Conservation (phyloP, 768 basidiomycete species). For the Boletus vermiculosoides region DNA sequence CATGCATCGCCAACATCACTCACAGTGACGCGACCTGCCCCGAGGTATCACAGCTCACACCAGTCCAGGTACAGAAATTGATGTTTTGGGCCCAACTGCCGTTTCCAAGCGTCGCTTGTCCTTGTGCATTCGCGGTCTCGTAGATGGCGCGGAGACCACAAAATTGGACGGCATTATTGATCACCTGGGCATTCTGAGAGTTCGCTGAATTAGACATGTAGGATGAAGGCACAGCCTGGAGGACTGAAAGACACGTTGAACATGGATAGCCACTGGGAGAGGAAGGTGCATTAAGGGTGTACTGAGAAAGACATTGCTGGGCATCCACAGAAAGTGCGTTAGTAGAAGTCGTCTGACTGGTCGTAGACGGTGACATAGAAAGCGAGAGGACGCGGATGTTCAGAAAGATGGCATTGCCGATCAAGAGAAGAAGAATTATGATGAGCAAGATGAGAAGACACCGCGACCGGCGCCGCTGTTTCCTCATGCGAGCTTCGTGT, state of each 20-base stretch:
- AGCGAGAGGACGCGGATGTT: constrained; percentile 35
- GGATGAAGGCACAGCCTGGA: constrained; percentile 40
- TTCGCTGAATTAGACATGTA: constrained; percentile 30
- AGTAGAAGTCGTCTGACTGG: constrained; percentile 24
- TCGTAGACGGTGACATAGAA: constrained; percentile 10
- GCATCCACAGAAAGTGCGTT: constrained; percentile 38
- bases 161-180: constrained; percentile 44
- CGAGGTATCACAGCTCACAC: constrained; percentile 42
- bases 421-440: constrained; percentile 41
- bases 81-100: constrained; percentile 46
- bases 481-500: constrained; percentile 21
- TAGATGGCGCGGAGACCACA: constrained; percentile 47
- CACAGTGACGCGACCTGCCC: constrained; percentile 44
- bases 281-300: constrained; percentile 43
- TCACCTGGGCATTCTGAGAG: constrained; percentile 32
- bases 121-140: constrained; percentile 36
- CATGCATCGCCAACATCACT: constrained; percentile 16
- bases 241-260: constrained; percentile 41
- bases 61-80: constrained; percentile 47
- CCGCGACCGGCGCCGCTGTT: constrained; percentile 31
- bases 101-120: constrained; percentile 40
- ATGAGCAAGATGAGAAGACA: constrained; percentile 36
- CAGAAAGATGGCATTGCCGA: constrained; percentile 41
- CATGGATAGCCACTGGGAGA: constrained; percentile 47
- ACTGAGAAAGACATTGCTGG: constrained; percentile 47